Evolutionary conservation across 2,329 filamentous ascomycete genomes (phyloP), one percentile per base, ranked within the genome.

Genomic region (Plectosphaerella cucumerina): DNA sequence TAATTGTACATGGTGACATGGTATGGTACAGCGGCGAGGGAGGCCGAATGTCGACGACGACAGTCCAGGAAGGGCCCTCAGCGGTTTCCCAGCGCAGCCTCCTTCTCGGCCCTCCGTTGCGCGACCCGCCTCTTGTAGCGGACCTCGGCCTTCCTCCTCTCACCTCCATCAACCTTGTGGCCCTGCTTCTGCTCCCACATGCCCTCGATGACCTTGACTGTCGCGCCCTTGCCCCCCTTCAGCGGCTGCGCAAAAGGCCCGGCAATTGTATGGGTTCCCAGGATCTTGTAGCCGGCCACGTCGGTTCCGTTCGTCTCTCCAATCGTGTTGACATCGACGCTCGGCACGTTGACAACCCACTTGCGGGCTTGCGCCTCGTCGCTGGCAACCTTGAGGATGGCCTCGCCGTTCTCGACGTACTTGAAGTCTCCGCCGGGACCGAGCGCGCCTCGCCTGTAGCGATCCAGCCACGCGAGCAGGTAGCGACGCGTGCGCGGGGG

Each of bases 121-220:
- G 85, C 85, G 48, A 88, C 84, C 58, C 87, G 82, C 73, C 84
- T 87, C 85, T 96, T 96, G 61, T 92, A 90, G 61, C 89, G 80
- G 48, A 97, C 85, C 73, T 96, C 87, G 15, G 87, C 89, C 68
- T 82, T 85, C 70, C 94, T 83, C 68, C 94, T 85, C 78, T 99
- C 94, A 77, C 94, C 94, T 64, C 94, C 94, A 70, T 97, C 92
- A 59, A 99, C 86, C 85, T 97, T 97, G 63, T 84, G 84, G 23
- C 94, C 93, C 62, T 86, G 81, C 66, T 81, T 86, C 62, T 91
- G 78, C 75, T 97, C 93, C 94, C 93, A 97, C 76, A 97, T 87
- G 10, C 93, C 91, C 68, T 97, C 92, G 51, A 85, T 83, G 20
- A 89, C 79, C 56, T 78, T 76, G 59, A 97, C 77, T 48, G 78